Percentiles rank a stretch among this genome's conserved stretches.
Conservation (phyloP, 2,329 filamentous ascomycete species). For the Geosmithia flava region DNA sequence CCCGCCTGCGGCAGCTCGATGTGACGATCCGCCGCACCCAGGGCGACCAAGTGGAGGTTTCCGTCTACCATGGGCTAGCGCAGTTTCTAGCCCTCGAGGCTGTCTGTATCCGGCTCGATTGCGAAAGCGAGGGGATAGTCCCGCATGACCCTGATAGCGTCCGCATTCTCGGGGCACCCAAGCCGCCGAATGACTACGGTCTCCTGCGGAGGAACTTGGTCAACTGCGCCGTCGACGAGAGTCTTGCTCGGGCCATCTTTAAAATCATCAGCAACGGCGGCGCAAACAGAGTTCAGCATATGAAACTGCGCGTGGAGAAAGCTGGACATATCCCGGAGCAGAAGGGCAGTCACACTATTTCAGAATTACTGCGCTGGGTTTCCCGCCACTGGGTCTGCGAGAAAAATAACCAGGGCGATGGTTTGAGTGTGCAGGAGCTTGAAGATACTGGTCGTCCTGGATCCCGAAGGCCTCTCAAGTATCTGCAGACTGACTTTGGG, state of each 20-base stretch:
- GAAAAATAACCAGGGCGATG: neutral
- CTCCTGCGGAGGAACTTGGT: neutral
- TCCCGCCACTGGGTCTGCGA: neutral
- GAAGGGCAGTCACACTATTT: neutral
- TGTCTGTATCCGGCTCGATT: neutral
- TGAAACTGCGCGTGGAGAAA: neutral
- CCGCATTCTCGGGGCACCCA: neutral
- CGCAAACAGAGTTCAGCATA: neutral
- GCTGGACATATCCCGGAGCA: neutral
- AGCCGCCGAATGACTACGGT: neutral
- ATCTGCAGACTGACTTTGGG: neutral
- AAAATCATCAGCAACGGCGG: neutral
- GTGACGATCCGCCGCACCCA: neutral
- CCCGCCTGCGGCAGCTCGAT: neutral
- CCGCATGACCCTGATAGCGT: too few relatives aligned
- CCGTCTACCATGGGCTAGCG: neutral
- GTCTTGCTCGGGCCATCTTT: neutral
- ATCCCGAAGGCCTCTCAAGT: neutral
- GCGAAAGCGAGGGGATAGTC: neutral
- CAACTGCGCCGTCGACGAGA: neutral
- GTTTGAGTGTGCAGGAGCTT: neutral
- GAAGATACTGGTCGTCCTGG: neutral
- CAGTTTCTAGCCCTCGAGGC: neutral
- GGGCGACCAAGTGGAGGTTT: neutral
- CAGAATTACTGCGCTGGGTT: neutral